Conservation (phyloP, 202 grass and related monocot genomes). For the Zizania palustris region DNA sequence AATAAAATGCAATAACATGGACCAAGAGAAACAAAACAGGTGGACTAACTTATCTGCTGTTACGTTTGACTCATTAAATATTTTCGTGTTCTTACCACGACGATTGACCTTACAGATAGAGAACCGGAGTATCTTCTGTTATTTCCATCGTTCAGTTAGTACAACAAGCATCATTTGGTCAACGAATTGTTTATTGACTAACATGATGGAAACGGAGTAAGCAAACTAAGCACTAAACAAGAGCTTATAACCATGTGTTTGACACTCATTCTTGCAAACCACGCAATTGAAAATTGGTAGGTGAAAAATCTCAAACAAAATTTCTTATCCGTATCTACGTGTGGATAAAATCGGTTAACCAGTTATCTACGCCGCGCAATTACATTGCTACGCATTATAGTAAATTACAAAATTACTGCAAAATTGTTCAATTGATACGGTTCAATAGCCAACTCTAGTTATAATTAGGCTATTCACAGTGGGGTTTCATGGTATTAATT, state of each 20-base stretch:
- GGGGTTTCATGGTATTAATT: no score
- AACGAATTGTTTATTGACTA: not conserved
- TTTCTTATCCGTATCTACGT: not conserved
- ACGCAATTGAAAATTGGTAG: not conserved
- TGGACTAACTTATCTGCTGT: no score
- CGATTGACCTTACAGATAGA: not conserved
- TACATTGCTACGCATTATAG: no score
- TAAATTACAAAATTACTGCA: no score
- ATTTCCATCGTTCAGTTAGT: not conserved
- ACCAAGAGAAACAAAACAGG: no score
- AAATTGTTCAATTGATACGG: no score
- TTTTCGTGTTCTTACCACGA: not conserved
- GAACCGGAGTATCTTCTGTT: not conserved
- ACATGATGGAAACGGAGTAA: conserved; percentile 1
- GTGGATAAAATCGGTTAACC: not conserved
- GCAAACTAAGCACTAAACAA: not conserved
- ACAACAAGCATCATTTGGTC: not conserved
- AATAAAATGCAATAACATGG: no score
- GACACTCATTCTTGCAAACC: not conserved
- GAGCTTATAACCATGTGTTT: not conserved
- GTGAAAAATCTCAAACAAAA: not conserved
- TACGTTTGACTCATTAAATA: not conserved
- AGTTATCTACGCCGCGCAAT: no score
- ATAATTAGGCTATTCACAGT: no score
- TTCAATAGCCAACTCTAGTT: no score